Percentiles rank a stretch among this genome's conserved stretches.
Conservation (phyloP, 768 basidiomycete genomes). For the Tulasnella sp. region DNA sequence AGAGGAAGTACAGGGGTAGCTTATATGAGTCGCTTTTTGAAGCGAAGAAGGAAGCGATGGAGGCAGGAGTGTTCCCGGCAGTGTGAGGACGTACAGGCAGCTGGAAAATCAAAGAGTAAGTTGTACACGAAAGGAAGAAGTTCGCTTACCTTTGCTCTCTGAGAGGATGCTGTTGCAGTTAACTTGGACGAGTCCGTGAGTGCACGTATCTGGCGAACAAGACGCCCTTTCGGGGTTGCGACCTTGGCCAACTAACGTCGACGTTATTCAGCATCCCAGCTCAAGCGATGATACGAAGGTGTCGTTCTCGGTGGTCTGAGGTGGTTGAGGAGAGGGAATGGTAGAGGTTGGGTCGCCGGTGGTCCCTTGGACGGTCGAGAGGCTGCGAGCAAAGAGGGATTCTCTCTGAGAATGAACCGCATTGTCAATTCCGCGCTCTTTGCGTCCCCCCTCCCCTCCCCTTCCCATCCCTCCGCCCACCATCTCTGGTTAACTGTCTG, state of each 20-base stretch:
- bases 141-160: neutral
- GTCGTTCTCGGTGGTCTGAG: neutral
- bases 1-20: neutral
- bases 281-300: too few species aligned
- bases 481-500: slow-evolving; percentile 8
- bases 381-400: slow-evolving; percentile 12
- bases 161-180: neutral
- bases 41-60: neutral
- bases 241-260: neutral
- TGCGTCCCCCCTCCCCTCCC: slow-evolving; percentile 12
- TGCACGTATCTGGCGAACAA: neutral
- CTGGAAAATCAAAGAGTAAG: neutral
- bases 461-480: neutral
- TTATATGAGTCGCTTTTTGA: neutral
- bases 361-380: slow-evolving; percentile 5
- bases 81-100: too few species aligned
- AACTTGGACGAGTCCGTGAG: neutral
- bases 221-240: neutral
- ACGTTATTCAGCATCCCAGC: neutral
- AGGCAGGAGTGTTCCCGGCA: too few species aligned
- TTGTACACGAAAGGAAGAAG: too few species aligned
- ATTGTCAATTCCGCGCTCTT: slow-evolving; percentile 13
- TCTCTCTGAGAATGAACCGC: slow-evolving; percentile 10
- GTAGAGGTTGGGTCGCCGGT: slow-evolving; percentile 5
- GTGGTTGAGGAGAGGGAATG: neutral